These are phyloP conservation scores for Laburnicola sp. DNA, from an alignment of 2,329 filamentous ascomycete species.

Conservation along the genomic window DNA sequence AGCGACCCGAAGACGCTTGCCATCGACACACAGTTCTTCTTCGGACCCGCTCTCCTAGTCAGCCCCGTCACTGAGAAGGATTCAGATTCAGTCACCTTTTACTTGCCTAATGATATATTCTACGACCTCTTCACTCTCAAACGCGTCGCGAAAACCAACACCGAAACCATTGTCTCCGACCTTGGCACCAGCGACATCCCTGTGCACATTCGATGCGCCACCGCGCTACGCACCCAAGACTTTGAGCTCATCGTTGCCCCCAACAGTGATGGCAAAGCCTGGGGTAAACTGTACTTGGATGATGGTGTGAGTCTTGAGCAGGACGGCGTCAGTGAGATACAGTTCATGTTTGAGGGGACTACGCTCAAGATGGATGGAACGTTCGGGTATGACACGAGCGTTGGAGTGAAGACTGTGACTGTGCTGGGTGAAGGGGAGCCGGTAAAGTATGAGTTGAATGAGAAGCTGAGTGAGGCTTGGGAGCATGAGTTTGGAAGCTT, in stretches of 20 bases:
- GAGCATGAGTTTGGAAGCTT: conserved; percentile 20
- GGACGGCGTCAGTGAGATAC: conserved; percentile 57
- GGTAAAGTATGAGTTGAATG: conserved; percentile 28
- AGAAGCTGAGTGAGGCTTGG: conserved; percentile 27
- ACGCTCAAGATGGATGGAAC: conserved; percentile 56
- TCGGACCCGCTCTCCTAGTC: conserved; percentile 59
- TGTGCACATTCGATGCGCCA: conserved; percentile 66
- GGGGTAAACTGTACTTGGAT: conserved; percentile 73
- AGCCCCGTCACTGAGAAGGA: conserved; percentile 58
- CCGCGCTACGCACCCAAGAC: conserved; percentile 63
- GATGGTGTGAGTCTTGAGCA: conserved; percentile 72
- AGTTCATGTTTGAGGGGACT: conserved; percentile 61
- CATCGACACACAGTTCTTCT: conserved; percentile 62
- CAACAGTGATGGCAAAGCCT: conserved; percentile 62
- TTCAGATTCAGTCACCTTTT: conserved; percentile 56
- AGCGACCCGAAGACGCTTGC: conserved; percentile 54
- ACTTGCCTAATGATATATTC: conserved; percentile 62
- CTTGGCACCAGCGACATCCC: conserved; percentile 60
- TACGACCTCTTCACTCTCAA: conserved; percentile 42
- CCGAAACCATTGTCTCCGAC: conserved; percentile 49
- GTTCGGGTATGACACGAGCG: conserved; percentile 54
- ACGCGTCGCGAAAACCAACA: conserved; percentile 43
- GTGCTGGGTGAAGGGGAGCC: conserved; percentile 23
- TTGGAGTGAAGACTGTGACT: conserved; percentile 29
- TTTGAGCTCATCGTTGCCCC: conserved; percentile 75